Percentiles rank a stretch among this genome's conserved stretches.
Evolutionary conservation across 352 stramenopile genomes (phyloP).

Genomic region (Phytophthora citricola): DNA sequence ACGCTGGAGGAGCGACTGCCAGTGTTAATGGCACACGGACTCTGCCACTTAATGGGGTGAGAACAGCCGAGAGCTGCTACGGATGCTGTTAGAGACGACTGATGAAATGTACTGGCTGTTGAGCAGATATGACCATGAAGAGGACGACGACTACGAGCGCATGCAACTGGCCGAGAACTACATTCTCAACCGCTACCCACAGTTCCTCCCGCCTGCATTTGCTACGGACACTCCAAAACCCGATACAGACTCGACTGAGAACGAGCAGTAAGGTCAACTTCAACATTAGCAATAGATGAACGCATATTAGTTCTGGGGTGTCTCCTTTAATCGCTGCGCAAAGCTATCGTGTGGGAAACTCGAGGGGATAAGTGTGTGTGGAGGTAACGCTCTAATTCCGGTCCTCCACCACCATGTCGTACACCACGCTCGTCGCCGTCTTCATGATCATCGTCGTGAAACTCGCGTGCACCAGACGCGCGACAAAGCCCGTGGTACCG

Average conservation of each 20-base stretch:
- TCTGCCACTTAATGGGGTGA: constrained; percentile 87
- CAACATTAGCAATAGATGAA: constrained; percentile 24
- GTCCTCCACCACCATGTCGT: constrained; percentile 77
- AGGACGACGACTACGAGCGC: constrained; percentile 74
- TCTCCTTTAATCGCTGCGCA: constrained; percentile 29
- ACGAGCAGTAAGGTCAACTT: constrained; percentile 17
- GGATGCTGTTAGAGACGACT: constrained; percentile 5
- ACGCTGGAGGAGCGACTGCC: constrained; percentile 75
- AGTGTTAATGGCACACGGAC: constrained; percentile 76
- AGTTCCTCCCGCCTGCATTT: constrained; percentile 50
- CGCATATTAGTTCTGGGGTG: constrained; percentile 16
- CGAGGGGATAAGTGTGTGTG: constrained; percentile 9
- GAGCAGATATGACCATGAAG: constrained; percentile 82
- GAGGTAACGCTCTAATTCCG: constrained; percentile 28
- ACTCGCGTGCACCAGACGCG: constrained; percentile 73
- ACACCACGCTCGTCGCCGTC: constrained; percentile 84
- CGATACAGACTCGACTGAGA: constrained; percentile 8
- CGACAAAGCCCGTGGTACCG: constrained; percentile 83
- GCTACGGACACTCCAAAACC: constrained; percentile 8
- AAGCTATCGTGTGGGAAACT: constrained; percentile 24
- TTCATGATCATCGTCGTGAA: constrained; percentile 95
- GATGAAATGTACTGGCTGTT: constrained; percentile 8
- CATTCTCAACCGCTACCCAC: constrained; percentile 61
- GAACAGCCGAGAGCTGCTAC: background rate
- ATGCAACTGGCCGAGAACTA: constrained; percentile 80